Evolutionary conservation across 768 basidiomycete genomes (phyloP).

Genomic region (Agaricus sinodeliciosus): DNA sequence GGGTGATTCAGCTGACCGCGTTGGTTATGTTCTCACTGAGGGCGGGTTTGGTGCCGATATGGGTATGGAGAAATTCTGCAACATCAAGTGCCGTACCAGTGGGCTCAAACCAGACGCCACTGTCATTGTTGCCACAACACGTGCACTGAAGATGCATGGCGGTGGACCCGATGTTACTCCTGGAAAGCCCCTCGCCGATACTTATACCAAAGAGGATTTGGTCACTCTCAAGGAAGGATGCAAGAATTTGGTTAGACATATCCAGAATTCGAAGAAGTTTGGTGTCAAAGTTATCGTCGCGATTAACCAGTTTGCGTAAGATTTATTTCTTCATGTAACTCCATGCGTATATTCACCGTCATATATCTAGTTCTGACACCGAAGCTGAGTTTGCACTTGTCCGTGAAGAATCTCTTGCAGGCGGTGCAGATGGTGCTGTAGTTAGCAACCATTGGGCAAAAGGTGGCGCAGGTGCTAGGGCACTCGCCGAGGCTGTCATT

Average conservation of each 20-base stretch:
- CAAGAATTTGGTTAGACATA: conserved; percentile 89
- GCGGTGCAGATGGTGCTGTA: conserved; percentile 91
- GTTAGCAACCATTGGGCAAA: conserved; percentile 98
- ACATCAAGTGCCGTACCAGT: conserved; percentile 95
- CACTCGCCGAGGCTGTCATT: conserved; percentile 90
- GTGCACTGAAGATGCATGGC: conserved; percentile 99
- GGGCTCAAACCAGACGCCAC: conserved; percentile 92
- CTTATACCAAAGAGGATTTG: conserved; percentile 91
- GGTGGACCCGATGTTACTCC: conserved; percentile 96
- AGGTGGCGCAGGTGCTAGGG: conserved; percentile 86
- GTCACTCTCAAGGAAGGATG: conserved; percentile 86
- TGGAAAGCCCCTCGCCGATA: conserved; percentile 88
- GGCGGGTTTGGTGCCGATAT: conserved; percentile 99
- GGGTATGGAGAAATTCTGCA: conserved; percentile 99
- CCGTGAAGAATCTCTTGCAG: conserved; percentile 68
- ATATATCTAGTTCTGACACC: conserved; percentile 67
- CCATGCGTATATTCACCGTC: not conserved
- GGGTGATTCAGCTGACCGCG: conserved; percentile 73
- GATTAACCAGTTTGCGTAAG: conserved; percentile 92
- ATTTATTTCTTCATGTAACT: conserved; percentile 14
- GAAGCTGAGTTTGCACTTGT: conserved; percentile 84
- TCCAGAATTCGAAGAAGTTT: conserved; percentile 92
- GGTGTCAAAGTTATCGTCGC: conserved; percentile 95
- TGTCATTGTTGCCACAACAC: conserved; percentile 94
- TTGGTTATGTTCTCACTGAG: conserved; percentile 96